Percentiles rank a stretch among this genome's conserved stretches.
phyloP scores from a whole-genome alignment of 805 yeast species.

The Candida insectorum region DNA sequence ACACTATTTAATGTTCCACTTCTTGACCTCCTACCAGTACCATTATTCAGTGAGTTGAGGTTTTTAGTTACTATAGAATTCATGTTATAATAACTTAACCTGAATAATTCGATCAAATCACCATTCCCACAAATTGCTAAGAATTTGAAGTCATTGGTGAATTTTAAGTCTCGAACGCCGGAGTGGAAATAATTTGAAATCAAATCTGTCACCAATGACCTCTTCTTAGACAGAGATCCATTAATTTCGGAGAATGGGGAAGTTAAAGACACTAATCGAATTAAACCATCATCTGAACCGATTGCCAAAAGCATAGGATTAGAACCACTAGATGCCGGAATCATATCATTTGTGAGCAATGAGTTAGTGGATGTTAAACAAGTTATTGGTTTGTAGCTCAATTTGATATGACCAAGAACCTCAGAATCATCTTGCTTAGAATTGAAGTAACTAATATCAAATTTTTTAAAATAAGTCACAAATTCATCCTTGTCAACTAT shows the following conservation, averaged over 20 bases:
- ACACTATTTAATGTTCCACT: conserved; percentile 37
- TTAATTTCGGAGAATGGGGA: conserved; percentile 25
- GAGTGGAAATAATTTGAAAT: conserved; percentile 62
- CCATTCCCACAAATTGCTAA: conserved; percentile 52
- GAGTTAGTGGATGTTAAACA: conserved; percentile 32
- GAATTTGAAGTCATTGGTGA: conserved; percentile 48
- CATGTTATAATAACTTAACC: conserved; percentile 39
- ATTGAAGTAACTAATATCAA: conserved; percentile 31
- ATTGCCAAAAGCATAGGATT: conserved; percentile 47
- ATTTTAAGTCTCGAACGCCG: conserved; percentile 50
- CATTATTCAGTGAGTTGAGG: conserved; percentile 1
- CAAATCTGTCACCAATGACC: conserved; percentile 44
- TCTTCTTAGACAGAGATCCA: conserved; percentile 21
- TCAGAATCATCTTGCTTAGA: conserved; percentile 5
- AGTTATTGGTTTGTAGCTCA: conserved; percentile 60
- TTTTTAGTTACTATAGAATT: conserved; percentile 26
- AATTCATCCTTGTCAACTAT: conserved; percentile 25
- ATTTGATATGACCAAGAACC: conserved; percentile 55
- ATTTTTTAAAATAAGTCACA: conserved; percentile 33
- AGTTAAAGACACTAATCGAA: conserved; percentile 52
- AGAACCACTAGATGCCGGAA: conserved; percentile 6
- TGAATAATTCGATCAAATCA: conserved; percentile 42
- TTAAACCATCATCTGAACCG: conserved; percentile 65
- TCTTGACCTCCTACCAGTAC: conserved; percentile 30
- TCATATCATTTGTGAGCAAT: conserved; percentile 1